phyloP scores from a whole-genome alignment of 1,139 yeast genomes.

The Yamadazyma sp. region DNA sequence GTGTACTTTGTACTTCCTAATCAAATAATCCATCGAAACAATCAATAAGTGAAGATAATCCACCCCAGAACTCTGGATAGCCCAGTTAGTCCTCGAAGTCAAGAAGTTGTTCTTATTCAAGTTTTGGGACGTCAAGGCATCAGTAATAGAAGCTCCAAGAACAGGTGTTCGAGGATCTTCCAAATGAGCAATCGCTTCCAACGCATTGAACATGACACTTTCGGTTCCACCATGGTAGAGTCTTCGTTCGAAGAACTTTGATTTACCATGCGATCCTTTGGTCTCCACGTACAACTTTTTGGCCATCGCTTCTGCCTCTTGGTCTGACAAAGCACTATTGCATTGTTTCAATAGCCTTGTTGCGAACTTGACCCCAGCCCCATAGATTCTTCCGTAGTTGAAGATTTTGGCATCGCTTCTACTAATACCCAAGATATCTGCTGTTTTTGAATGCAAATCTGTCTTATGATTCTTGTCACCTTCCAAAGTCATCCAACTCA shows the following conservation, averaged over 20 bases:
- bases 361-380: conserved; percentile 94
- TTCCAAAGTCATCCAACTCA: conserved; percentile 99
- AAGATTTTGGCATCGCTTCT: conserved; percentile 93
- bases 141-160: conserved; percentile 89
- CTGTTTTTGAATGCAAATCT: conserved; percentile 93
- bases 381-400: conserved; percentile 96
- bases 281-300: conserved; percentile 71
- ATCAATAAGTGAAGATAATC: conserved; percentile 87
- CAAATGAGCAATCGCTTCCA: conserved; percentile 85
- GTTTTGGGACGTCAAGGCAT: conserved; percentile 69
- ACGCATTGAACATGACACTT: conserved; percentile 82
- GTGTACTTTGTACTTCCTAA: conserved; percentile 61
- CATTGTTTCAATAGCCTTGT: conserved; percentile 77
- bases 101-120: conserved; percentile 67
- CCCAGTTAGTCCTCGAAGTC: conserved; percentile 96
- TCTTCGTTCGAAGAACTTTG: conserved; percentile 29
- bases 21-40: conserved; percentile 84
- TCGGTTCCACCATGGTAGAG: conserved; percentile 93
- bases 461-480: conserved; percentile 91
- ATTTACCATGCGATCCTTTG: conserved; percentile 57
- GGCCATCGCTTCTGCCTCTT: conserved; percentile 70
- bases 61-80: conserved; percentile 97
- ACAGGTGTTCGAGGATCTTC: conserved; percentile 89
- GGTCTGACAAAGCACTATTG: conserved; percentile 67
- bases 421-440: conserved; percentile 81